Percentiles rank a stretch among this genome's conserved stretches.
These are phyloP conservation scores for Fusarium robinianum DNA, from an alignment of 2,329 filamentous ascomycete genomes.

Conservation along the genomic window DNA sequence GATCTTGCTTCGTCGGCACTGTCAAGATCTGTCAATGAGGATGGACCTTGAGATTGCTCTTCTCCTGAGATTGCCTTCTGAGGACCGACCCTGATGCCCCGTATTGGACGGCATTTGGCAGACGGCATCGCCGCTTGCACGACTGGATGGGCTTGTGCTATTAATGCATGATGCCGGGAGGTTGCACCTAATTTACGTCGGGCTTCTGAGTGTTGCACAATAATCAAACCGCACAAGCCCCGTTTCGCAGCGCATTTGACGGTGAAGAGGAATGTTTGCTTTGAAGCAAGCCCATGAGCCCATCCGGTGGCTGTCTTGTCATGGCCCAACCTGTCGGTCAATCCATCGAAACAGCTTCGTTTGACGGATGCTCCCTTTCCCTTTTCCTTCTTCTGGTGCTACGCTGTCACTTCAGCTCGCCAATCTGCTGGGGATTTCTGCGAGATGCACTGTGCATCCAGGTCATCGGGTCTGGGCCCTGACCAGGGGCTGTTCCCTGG, in stretches of 20 bases:
- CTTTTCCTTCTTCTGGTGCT: slow-evolving; percentile 8
- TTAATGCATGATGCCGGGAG: slow-evolving; percentile 10
- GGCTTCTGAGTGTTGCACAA: slow-evolving; percentile 3
- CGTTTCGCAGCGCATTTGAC: slow-evolving; percentile 1
- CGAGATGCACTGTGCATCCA: slow-evolving; percentile 18
- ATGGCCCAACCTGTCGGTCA: too few species aligned
- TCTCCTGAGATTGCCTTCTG: slow-evolving; percentile 6
- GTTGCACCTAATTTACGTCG: not conserved
- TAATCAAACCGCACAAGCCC: slow-evolving; percentile 13
- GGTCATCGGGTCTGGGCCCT: slow-evolving; percentile 17
- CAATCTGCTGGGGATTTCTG: slow-evolving; percentile 7
- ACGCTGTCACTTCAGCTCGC: slow-evolving; percentile 16
- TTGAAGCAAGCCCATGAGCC: not conserved
- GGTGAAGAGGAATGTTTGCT: not conserved
- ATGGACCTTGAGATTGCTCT: slow-evolving; percentile 8
- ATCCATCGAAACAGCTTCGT: not conserved
- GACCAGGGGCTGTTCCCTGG: slow-evolving; percentile 9
- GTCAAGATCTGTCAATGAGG: slow-evolving; percentile 6
- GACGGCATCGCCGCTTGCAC: not conserved
- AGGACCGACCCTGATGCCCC: not conserved
- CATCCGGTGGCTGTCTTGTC: too few species aligned
- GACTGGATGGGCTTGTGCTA: slow-evolving; percentile 4
- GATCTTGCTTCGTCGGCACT: slow-evolving; percentile 8
- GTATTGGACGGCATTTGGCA: not conserved
- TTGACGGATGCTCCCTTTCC: not conserved